Base-by-base conservation (phyloP, 306 rosid species). In the Senna tora region DNA sequence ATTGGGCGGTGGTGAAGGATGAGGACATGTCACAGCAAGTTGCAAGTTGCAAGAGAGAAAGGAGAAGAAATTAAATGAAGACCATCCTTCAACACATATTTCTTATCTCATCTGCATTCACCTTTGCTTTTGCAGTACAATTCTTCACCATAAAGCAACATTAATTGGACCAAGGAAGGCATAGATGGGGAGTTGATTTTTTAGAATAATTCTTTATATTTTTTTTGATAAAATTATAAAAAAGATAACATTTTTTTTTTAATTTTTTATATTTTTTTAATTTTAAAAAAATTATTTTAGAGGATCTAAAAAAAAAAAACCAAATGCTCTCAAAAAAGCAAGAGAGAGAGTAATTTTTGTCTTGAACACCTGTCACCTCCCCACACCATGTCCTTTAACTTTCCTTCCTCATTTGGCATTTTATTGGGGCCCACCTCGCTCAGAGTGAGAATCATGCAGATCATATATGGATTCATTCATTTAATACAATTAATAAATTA, bases 401-500 rank as follows among this genome's bases (percentile, higher is more conserved):
- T 61, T 19, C 67, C 13, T 36, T 61, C 49, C 67, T 61, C 67
- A 61, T 61, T 61, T 61, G 67, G 67, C 43, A 61, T 61, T 34
- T 38, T 16, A 60, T n/a, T 4, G 66, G 47, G 47, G 46, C 47
- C 41, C 66, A 60, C 55, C 64, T 3, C 21, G 6, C 9, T 16
- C 43, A 4, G 6, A 7, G 10, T n/a, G n/a, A n/a, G n/a, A n/a
- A n/a, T n/a, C n/a, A n/a, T n/a, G n/a, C 30, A 25, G 15, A 46
- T 46, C 60, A 22, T 54, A 22, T 54, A 30, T 22, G 34, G 34
- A 25, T 25, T 25, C 30, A 25, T 25, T 25, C 30, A 2, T 54
- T 54, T 22, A 28, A 21, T 22, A 5, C 39, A 28, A 6, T 25
- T 25, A 25, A 25, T 25, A n/a, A n/a, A n/a, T n/a, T n/a, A n/a